Evolutionary conservation across 805 yeast species (phyloP).

Genomic region (Candida sphagnicola): DNA sequence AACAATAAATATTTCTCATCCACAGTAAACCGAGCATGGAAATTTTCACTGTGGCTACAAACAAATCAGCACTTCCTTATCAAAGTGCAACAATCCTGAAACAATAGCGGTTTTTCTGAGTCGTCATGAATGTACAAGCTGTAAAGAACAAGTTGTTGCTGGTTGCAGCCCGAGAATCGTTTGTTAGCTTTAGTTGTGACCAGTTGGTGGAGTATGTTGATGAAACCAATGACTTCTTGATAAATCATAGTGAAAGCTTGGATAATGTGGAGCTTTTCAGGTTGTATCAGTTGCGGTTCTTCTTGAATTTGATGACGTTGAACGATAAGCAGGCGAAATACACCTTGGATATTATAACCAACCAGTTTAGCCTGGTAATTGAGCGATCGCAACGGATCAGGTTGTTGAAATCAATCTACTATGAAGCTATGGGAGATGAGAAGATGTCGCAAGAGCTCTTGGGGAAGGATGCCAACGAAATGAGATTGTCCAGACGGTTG

Average conservation of each 20-base stretch:
- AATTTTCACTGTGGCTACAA: neutral
- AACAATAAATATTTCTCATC: no score
- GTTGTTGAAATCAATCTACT: conserved; percentile 49
- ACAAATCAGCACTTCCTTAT: neutral
- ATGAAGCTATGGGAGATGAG: conserved; percentile 49
- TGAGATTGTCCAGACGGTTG: conserved; percentile 33
- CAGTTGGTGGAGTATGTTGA: conserved; percentile 36
- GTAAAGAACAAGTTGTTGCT: conserved; percentile 46
- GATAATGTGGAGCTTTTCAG: conserved; percentile 48
- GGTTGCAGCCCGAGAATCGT: conserved; percentile 49
- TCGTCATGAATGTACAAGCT: conserved; percentile 4
- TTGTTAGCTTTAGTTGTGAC: conserved; percentile 44
- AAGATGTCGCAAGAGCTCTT: conserved; percentile 24
- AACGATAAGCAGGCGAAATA: conserved; percentile 70
- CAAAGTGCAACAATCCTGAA: neutral
- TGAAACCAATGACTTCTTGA: conserved; percentile 37
- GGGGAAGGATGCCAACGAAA: conserved; percentile 30
- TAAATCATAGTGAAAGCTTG: conserved; percentile 23
- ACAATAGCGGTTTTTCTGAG: no score
- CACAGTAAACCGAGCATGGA: neutral
- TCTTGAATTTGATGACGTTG: conserved; percentile 53
- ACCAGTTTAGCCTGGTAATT: conserved; percentile 48
- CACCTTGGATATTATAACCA: conserved; percentile 59
- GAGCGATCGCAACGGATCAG: conserved; percentile 52
- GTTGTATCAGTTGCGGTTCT: conserved; percentile 69